Conservation (phyloP, 2,329 filamentous ascomycete genomes). For the Madurella fahalii region DNA sequence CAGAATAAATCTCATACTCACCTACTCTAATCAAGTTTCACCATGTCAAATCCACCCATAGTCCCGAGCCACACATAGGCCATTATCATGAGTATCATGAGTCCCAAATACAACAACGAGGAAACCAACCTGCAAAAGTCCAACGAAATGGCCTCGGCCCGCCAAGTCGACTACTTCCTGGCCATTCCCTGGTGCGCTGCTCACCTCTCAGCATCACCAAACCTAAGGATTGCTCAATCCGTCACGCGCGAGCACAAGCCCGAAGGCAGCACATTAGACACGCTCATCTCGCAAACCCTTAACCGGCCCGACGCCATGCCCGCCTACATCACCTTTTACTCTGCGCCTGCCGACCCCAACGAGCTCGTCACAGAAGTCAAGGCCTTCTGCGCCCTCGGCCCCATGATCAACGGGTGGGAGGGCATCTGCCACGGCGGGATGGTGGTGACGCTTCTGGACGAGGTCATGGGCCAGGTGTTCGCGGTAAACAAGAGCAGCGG, state of each 20-base stretch:
- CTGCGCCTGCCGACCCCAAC: slow-evolving; percentile 25
- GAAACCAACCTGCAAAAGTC: background rate
- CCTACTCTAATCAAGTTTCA: background rate
- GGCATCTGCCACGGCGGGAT: slow-evolving; percentile 55
- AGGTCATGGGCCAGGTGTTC: slow-evolving; percentile 50
- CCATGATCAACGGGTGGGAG: slow-evolving; percentile 51
- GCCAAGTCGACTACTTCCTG: slow-evolving; percentile 30
- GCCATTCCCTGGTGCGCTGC: slow-evolving; percentile 47
- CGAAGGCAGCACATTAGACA: slow-evolving; percentile 39
- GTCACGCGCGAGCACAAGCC: slow-evolving; percentile 37
- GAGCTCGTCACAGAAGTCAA: slow-evolving; percentile 30
- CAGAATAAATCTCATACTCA: background rate
- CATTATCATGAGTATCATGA: background rate
- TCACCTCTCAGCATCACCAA: slow-evolving; percentile 35
- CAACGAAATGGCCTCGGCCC: slow-evolving; percentile 7
- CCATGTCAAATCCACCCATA: background rate
- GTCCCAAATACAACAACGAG: background rate
- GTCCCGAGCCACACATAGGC: background rate
- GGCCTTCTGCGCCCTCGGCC: slow-evolving; percentile 41
- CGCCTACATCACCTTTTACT: slow-evolving; percentile 41
- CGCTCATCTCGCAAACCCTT: slow-evolving; percentile 50
- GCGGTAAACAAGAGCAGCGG: slow-evolving; percentile 34
- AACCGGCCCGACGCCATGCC: slow-evolving; percentile 47
- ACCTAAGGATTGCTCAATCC: slow-evolving; percentile 37
- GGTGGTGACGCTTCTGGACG: slow-evolving; percentile 55